Evolutionary conservation across 2,329 filamentous ascomycete genomes (phyloP), one percentile per base, ranked within the genome.

Genomic region (Paraconiothyrium brasiliense): DNA sequence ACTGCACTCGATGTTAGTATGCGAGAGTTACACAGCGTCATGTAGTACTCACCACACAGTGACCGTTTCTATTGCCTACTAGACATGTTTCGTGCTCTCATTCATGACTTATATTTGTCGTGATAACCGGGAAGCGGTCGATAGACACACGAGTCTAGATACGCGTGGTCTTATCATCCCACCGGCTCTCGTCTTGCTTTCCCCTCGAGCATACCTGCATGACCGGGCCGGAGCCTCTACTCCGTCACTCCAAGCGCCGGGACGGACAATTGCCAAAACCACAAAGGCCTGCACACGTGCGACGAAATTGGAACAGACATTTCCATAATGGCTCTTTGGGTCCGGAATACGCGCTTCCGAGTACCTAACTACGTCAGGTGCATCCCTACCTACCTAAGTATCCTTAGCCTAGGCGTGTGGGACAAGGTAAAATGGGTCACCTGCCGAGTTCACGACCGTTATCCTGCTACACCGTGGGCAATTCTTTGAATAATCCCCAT

Each of bases 211-310:
- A 20, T 35, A 32, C 48, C n/a, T 50, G 48, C 32, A 50, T 34
- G 24, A 6, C 37, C 34, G 27, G 51, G 13, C 20, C 22, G 22
- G 14, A 37, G 39, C 20, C 14, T 24, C 22, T 35, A 11, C 48
- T 37, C 30, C 16, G 34, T 52, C 16, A 22, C 16, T 16, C 13
- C 13, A 44, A 43, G 51, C 24, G 51, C 37, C 51, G 51, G 49
- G 34, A 52, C 49, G 49, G 35, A 54, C 51, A 32, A 44, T 52
- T 27, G 16, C 35, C 34, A 16, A 24, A 27, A 8, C 37, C 22
- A 32, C 51, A 54, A 6, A 13, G 14, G 30, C 35, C 2, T 54
- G 51, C 51, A 54, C 43, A 54, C 51, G 51, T 43, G 51, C 51
- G 35, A 54, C 50, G 30, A 32, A 30, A 4, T 37, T 51, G 30